A percentile compares a stretch with the other conserved stretches of the same genome.
Evolutionary conservation across 2,329 filamentous ascomycete species (phyloP).

Genomic region (Claviceps sp.): DNA sequence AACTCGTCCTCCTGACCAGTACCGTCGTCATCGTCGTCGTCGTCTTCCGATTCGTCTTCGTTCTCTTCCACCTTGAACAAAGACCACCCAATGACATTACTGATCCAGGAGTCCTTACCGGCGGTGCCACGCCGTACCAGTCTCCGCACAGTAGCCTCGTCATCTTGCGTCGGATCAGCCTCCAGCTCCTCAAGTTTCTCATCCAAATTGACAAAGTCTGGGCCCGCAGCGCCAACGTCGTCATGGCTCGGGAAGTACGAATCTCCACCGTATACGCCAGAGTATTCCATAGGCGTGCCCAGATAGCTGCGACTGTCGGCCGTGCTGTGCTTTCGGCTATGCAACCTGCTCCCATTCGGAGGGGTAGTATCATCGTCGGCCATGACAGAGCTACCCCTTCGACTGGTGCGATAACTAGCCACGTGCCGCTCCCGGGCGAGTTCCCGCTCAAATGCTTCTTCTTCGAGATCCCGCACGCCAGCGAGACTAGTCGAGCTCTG

Average conservation of each 20-base stretch:
- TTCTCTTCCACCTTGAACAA: constrained; percentile 50
- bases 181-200: constrained; percentile 44
- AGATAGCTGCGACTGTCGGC: constrained; percentile 24
- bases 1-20: constrained; percentile 14
- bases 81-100: constrained; percentile 43
- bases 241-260: constrained; percentile 28
- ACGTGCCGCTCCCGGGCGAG: constrained; percentile 36
- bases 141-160: constrained; percentile 44
- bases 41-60: constrained; percentile 34
- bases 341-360: constrained; percentile 29
- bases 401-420: constrained; percentile 33
- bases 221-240: constrained; percentile 32
- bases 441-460: constrained; percentile 38
- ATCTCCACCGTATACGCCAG: constrained; percentile 22
- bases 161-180: constrained; percentile 35
- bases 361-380: constrained; percentile 24
- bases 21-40: constrained; percentile 22
- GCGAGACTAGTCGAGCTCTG: constrained; percentile 51
- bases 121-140: constrained; percentile 40
- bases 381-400: constrained; percentile 29
- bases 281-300: constrained; percentile 30
- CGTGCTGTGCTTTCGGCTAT: constrained; percentile 28
- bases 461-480: constrained; percentile 36
- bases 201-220: constrained; percentile 51
- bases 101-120: constrained; percentile 45